Percentiles rank a stretch among this genome's conserved stretches.
Evolutionary conservation across 345 rosid genomes (phyloP).

Genomic region (Euphorbia lathyris): DNA sequence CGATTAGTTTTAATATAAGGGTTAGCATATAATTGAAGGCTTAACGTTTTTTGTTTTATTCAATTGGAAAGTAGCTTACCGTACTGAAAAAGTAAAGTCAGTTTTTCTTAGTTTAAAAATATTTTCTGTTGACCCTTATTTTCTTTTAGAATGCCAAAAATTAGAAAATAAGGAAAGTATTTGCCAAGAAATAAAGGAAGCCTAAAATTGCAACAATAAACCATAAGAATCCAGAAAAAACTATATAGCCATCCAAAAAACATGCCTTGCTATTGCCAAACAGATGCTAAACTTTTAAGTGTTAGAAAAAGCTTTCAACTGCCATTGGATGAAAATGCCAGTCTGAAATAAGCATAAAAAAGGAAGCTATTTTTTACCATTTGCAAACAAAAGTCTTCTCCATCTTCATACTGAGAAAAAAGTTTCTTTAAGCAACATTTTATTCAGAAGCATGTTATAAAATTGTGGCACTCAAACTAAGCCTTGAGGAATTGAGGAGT

Average conservation of each 20-base stretch:
- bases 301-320: not conserved
- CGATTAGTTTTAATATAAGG: too few species aligned
- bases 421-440: not conserved
- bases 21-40: not conserved
- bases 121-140: not conserved
- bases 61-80: not conserved
- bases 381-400: not conserved
- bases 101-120: not conserved
- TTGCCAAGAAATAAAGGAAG: too few species aligned
- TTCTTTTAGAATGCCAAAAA: not conserved
- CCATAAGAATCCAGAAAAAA: constrained; percentile 1
- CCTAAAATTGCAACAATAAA: not conserved
- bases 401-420: not conserved
- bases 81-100: not conserved
- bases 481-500: not conserved
- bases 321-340: not conserved
- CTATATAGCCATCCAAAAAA: not conserved
- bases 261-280: not conserved
- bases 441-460: not conserved
- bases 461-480: not conserved
- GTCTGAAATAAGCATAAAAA: not conserved
- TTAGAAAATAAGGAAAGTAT: too few species aligned
- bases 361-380: not conserved
- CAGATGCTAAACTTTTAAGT: not conserved
- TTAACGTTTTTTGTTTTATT: not conserved